These are phyloP conservation scores for Acanthamoeba castellanii DNA, from an alignment of 208 protist genomes.

Conservation along the genomic window DNA sequence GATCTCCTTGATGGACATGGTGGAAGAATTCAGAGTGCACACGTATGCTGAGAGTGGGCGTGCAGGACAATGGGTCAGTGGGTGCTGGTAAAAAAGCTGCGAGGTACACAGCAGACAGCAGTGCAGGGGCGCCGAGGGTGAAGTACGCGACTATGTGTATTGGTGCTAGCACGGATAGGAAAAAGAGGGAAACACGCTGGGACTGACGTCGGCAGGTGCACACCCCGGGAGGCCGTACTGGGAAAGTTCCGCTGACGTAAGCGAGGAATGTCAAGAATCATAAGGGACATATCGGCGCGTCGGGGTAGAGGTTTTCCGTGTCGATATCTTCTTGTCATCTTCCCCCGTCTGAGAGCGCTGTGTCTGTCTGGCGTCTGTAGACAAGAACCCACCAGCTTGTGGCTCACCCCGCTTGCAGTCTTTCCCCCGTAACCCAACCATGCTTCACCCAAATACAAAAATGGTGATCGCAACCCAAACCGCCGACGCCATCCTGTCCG, in stretches of 20 bases:
- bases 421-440: not conserved
- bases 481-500: not conserved
- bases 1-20: not conserved
- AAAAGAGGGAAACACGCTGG: constrained; percentile 1
- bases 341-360: not conserved
- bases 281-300: not conserved
- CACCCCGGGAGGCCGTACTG: not conserved
- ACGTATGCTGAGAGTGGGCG: not conserved
- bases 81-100: not conserved
- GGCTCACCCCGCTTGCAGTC: constrained; percentile 1
- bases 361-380: not conserved
- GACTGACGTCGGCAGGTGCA: not conserved
- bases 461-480: not conserved
- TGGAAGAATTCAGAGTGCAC: not conserved
- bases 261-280: not conserved
- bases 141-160: not conserved
- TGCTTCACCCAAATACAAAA: not conserved
- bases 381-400: not conserved
- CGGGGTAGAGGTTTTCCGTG: not conserved
- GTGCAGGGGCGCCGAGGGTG: not conserved
- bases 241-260: not conserved
- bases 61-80: not conserved
- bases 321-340: not conserved
- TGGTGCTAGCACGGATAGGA: not conserved
- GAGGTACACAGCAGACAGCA: not conserved